phyloP scores from a whole-genome alignment of 805 yeast genomes.

The Metschnikowia aberdeeniae region DNA sequence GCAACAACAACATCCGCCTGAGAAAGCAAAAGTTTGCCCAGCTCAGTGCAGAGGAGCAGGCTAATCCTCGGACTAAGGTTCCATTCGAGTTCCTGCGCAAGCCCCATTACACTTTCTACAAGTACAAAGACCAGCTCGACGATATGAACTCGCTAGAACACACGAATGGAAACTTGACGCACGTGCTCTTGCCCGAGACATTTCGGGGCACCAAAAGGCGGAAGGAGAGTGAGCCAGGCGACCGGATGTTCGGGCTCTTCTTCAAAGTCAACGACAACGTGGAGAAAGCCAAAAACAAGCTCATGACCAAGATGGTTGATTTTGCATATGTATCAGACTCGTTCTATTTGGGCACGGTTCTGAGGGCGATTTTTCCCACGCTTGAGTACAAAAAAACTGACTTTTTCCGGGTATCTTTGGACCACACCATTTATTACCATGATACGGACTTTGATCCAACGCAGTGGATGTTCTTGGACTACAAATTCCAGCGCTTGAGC shows the following conservation, averaged over 20 bases:
- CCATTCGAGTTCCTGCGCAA: slow-evolving; percentile 22
- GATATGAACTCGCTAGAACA: slow-evolving; percentile 19
- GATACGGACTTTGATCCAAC: slow-evolving; percentile 35
- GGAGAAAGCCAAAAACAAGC: slow-evolving; percentile 19
- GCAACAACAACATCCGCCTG: slow-evolving; percentile 16
- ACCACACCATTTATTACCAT: slow-evolving; percentile 34
- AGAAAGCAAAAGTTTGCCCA: slow-evolving; percentile 10
- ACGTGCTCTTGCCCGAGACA: slow-evolving; percentile 25
- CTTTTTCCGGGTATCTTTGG: slow-evolving; percentile 37
- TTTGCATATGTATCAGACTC: slow-evolving; percentile 30
- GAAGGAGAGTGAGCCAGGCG: slow-evolving; percentile 16
- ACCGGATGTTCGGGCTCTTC: slow-evolving; percentile 27
- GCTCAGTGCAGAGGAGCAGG: slow-evolving; percentile 12
- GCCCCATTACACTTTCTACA: slow-evolving; percentile 20
- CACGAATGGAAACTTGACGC: slow-evolving; percentile 27
- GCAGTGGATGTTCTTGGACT: slow-evolving; percentile 34
- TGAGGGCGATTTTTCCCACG: slow-evolving; percentile 19
- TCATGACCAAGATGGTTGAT: slow-evolving; percentile 18
- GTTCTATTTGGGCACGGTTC: slow-evolving; percentile 26
- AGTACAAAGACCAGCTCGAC: slow-evolving; percentile 15
- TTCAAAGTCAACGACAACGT: slow-evolving; percentile 27
- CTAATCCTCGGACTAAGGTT: slow-evolving; percentile 13
- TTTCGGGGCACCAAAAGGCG: slow-evolving; percentile 6
- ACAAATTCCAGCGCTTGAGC: slow-evolving; percentile 26
- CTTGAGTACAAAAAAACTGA: slow-evolving; percentile 11